Base-by-base conservation (phyloP, 75 land plant genomes). In the Cupressus sempervirens region DNA sequence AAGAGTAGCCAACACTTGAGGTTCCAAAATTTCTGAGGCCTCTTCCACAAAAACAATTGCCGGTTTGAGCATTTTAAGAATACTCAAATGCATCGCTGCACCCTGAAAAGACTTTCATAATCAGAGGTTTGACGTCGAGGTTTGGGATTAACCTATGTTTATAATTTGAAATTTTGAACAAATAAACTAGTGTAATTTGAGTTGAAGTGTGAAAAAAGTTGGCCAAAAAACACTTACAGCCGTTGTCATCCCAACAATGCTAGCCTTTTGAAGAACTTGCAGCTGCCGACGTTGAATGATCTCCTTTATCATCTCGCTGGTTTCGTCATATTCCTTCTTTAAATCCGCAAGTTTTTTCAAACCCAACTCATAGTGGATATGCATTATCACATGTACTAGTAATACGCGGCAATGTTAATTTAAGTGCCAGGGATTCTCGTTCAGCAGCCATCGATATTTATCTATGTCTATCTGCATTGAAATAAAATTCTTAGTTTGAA, bases 1-100 rank as follows among this genome's bases (percentile, higher is more conserved):
- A 29, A 89, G 74, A n/a, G 15, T 9, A 32, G 90, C 88, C 29
- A 89, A 36, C 29, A 89, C 15, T 2, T 89, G 85, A 35, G 83
- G 73, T 40, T 89, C 90, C 82, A 89, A 72, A 79, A 89, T 43
- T 74, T 89, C 88, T 29, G 83, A 89, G 41, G 90, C 90, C 80
- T 89, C 90, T 70, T 89, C 90, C 45, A 89, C 89, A 29, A 89
- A 40, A 29, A 89, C 40, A 18, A 89, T 82, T 82, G 70, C 11
- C 54, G 86, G 86, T 23, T 7, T 12, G 34, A 85, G 52, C 84
- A 50, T 26, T 80, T 36, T 85, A 32, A 85, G 84, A 54, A 82
- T 30, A 32, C 83, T 86, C 9, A 43, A 43, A 46, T 53, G n/a
- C 38, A 52, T 43, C n/a, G 85, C 58, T 50, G 85, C 86, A 20